These are phyloP conservation scores for Taphrina pruni DNA, from an alignment of 1,139 yeast species.

Conservation along the genomic window DNA sequence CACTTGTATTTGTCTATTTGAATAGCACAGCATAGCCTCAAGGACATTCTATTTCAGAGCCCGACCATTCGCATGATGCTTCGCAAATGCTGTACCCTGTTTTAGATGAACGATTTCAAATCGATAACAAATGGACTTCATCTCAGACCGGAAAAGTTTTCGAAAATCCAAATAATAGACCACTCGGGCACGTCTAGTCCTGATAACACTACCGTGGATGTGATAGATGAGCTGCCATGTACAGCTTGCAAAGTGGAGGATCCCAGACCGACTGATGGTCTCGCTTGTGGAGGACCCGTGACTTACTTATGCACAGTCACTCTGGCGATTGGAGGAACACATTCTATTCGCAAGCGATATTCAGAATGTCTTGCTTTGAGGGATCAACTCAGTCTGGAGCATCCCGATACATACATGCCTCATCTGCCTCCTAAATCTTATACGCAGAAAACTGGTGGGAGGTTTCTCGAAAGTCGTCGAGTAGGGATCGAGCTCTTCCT, in stretches of 20 bases:
- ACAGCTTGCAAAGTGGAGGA: slow-evolving; percentile 12
- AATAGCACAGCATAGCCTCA: too few species aligned
- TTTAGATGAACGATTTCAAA: slow-evolving; percentile 17
- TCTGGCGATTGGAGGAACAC: not conserved
- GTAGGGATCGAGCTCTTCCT: slow-evolving; percentile 24
- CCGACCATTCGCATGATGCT: not conserved
- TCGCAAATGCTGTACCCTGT: not conserved
- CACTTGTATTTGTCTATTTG: too few species aligned
- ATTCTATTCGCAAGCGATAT: slow-evolving; percentile 22
- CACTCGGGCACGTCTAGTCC: slow-evolving; percentile 2
- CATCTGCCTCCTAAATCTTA: slow-evolving; percentile 29
- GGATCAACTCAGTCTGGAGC: not conserved
- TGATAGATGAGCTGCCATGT: not conserved
- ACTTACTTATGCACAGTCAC: slow-evolving; percentile 18
- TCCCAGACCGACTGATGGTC: slow-evolving; percentile 5
- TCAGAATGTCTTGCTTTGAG: slow-evolving; percentile 19
- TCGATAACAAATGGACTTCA: slow-evolving; percentile 9
- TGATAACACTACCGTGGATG: not conserved
- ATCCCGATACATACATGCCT: slow-evolving; percentile 7
- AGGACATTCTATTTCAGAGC: too few species aligned
- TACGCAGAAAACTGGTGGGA: slow-evolving; percentile 8
- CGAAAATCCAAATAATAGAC: slow-evolving; percentile 14
- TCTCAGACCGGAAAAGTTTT: slow-evolving; percentile 1
- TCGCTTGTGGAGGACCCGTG: slow-evolving; percentile 20
- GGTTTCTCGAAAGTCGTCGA: slow-evolving; percentile 19